Evolutionary conservation across 495 filamentous ascomycete species (phyloP).

Genomic region (Daldinia childiae): DNA sequence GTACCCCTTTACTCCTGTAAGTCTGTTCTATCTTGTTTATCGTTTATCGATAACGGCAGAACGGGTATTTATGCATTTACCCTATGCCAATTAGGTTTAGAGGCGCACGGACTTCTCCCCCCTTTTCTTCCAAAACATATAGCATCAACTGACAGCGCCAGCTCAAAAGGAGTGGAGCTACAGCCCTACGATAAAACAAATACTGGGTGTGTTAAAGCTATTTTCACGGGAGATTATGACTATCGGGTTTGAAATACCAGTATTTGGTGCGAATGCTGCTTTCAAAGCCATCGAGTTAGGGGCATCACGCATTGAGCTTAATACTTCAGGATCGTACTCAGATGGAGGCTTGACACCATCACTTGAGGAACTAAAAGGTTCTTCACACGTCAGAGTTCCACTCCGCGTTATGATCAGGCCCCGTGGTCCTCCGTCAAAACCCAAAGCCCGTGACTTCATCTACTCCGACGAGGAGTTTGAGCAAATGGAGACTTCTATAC

Average conservation of each 20-base stretch:
- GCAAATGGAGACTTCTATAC: constrained; percentile 46
- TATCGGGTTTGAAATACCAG: constrained; percentile 52
- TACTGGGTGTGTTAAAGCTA: accelerated
- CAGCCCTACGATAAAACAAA: background rate
- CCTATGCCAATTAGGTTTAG: too few species aligned
- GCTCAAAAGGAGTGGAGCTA: background rate
- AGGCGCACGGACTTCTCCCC: too few species aligned
- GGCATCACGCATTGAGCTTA: constrained; percentile 54
- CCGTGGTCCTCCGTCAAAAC: constrained; percentile 41
- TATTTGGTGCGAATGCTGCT: constrained; percentile 49
- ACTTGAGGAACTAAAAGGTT: constrained; percentile 23
- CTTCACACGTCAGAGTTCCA: constrained; percentile 26
- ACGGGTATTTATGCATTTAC: too few species aligned
- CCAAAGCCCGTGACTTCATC: constrained; percentile 48
- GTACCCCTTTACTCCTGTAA: too few species aligned
- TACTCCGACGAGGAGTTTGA: constrained; percentile 50
- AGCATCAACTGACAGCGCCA: background rate
- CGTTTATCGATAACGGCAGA: too few species aligned
- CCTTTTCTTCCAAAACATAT: too few species aligned
- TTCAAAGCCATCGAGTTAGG: constrained; percentile 39
- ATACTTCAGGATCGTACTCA: constrained; percentile 51
- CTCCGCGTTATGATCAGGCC: constrained; percentile 60
- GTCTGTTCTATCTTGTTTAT: too few species aligned
- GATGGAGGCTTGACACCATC: constrained; percentile 54
- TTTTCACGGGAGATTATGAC: constrained; percentile 4